Conservation (phyloP, 352 stramenopile genomes). For the Phytophthora pini region DNA sequence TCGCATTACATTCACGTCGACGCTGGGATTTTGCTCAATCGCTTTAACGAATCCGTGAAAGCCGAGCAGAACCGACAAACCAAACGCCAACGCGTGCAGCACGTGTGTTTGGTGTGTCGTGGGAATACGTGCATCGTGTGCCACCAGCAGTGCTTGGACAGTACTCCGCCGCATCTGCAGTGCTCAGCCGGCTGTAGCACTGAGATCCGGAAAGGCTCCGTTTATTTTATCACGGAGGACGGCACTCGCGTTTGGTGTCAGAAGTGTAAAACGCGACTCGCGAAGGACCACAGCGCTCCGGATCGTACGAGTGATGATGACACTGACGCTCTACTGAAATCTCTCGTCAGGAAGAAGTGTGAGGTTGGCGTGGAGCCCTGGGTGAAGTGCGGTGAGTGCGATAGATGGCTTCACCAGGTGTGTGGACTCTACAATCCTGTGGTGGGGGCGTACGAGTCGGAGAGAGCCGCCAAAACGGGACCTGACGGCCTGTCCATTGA, state of each 20-base stretch:
- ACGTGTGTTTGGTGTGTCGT: slow-evolving; percentile 67
- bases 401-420: slow-evolving; percentile 89
- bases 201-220: slow-evolving; percentile 78
- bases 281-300: slow-evolving; percentile 31
- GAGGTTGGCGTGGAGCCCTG: slow-evolving; percentile 77
- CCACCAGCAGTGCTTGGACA: slow-evolving; percentile 69
- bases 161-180: slow-evolving; percentile 69
- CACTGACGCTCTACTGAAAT: slow-evolving; percentile 25
- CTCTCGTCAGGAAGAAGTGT: slow-evolving; percentile 73
- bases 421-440: slow-evolving; percentile 94
- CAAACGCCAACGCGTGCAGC: slow-evolving; percentile 54
- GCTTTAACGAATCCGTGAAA: slow-evolving; percentile 73
- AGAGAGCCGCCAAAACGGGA: slow-evolving; percentile 13
- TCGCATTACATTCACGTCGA: slow-evolving; percentile 83
- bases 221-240: slow-evolving; percentile 79
- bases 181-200: slow-evolving; percentile 79
- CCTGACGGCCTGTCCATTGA: slow-evolving; percentile 15
- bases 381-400: slow-evolving; percentile 84
- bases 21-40: slow-evolving; percentile 60
- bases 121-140: slow-evolving; percentile 80
- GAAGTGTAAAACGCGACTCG: slow-evolving; percentile 66
- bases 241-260: slow-evolving; percentile 84
- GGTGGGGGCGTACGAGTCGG: slow-evolving; percentile 51
- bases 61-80: slow-evolving; percentile 45
- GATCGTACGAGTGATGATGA: slow-evolving; percentile 21